phyloP scores from a whole-genome alignment of 192 early-diverging fungal species.

The Coemansia sp. region DNA sequence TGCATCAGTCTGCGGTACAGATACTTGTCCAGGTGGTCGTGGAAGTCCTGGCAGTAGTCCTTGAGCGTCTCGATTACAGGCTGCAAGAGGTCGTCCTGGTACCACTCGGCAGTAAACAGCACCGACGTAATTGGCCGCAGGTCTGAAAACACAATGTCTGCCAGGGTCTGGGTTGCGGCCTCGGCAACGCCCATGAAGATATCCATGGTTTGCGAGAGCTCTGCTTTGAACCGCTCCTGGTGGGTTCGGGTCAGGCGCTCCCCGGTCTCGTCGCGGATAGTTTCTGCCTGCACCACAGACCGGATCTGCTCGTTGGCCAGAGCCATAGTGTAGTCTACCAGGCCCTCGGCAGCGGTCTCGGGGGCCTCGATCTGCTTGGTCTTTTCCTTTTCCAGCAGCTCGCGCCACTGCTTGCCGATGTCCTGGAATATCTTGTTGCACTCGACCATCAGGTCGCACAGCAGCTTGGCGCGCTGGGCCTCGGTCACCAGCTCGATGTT shows the following conservation, averaged over 20 bases:
- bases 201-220: constrained; percentile 74
- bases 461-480: constrained; percentile 83
- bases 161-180: constrained; percentile 67
- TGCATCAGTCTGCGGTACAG: constrained; percentile 83
- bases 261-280: constrained; percentile 60
- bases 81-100: constrained; percentile 83
- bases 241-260: constrained; percentile 60
- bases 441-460: constrained; percentile 79
- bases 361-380: constrained; percentile 74
- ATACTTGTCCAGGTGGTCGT: constrained; percentile 81
- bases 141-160: constrained; percentile 85
- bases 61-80: constrained; percentile 89
- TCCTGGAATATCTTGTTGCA: constrained; percentile 81
- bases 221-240: constrained; percentile 60
- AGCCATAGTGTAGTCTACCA: constrained; percentile 95
- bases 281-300: constrained; percentile 87
- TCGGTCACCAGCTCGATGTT: constrained; percentile 86
- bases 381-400: constrained; percentile 71
- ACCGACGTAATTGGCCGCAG: constrained; percentile 68
- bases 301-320: constrained; percentile 93
- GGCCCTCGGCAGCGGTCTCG: constrained; percentile 72
- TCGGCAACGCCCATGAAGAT: constrained; percentile 90
- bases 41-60: constrained; percentile 91
- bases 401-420: constrained; percentile 80
- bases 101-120: constrained; percentile 84